Base-by-base conservation (phyloP, 805 yeast genomes). In the Maudiozyma turicensis region DNA sequence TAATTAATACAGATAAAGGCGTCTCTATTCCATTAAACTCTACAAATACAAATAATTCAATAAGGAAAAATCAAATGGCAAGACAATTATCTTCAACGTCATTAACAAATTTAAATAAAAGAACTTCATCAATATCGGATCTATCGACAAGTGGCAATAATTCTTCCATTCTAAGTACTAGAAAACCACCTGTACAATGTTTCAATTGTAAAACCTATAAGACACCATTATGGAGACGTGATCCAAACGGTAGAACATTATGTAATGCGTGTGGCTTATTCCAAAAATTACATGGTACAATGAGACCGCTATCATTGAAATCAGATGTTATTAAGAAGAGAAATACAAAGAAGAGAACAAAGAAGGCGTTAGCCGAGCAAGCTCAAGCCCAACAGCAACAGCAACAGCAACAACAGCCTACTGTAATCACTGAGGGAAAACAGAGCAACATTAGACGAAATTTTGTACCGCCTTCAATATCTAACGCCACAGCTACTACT, bases 201-300 rank as follows among this genome's bases (percentile, higher is more conserved):
- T 82, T 91, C 14, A 91, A 91, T 67, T 91, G 99, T 67, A 82
- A 84, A 59, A 91, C 99, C 0, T 80, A 77, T 54, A 89, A 95
- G 14, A 91, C 99, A 0, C 99, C 99, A 1, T 67, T 91, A 14
- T 91, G 99, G 99, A 73, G 99, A 57, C 74, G 97, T 45, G 87
- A 88, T 58, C 89, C 95, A 0, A 86, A 86, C 51, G 97, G 97
- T 1, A 84, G 86, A 59, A 95, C 96, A 0, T 71, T 91, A 51
- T 91, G 98, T 69, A 91, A 91, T 66, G 98, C 99, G 0, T 91
- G 99, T 71, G 99, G 98, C 0, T 71, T 91, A 52, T 91, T 91
- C 58, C 75, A 86, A 60, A 91, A 91, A 66, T 72, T 91, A 28
- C 98, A 91, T 60, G 98, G 97, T n/a, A 91, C 88, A 3, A 95